These are phyloP conservation scores for Lathyrus aphaca DNA, from an alignment of 306 rosid species.

Conservation along the genomic window DNA sequence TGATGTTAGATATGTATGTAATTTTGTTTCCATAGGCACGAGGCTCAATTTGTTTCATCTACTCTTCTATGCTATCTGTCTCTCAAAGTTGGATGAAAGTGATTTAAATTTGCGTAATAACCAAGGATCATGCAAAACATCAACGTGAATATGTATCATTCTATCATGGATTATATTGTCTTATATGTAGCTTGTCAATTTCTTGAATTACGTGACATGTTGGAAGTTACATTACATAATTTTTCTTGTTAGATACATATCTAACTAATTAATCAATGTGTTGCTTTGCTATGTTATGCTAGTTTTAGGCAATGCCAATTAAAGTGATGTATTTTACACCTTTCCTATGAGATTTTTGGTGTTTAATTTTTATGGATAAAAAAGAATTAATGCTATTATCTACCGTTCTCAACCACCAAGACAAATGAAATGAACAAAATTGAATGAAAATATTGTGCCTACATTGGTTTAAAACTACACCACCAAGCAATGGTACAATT, in stretches of 20 bases:
- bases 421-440: neutral
- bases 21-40: conserved; percentile 29
- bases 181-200: conserved; percentile 27
- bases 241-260: conserved; percentile 37
- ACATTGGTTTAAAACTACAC: no score
- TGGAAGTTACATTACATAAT: conserved; percentile 43
- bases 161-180: conserved; percentile 29
- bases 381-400: conserved; percentile 56
- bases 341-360: conserved; percentile 49
- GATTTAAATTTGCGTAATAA: conserved; percentile 20
- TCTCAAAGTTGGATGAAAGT: conserved; percentile 46
- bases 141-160: conserved; percentile 35
- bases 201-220: conserved; percentile 53
- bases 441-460: conserved; percentile 2
- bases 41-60: conserved; percentile 52
- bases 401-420: conserved; percentile 87
- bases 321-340: conserved; percentile 27
- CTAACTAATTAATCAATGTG: conserved; percentile 31
- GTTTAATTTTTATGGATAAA: conserved; percentile 36
- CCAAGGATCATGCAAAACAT: conserved; percentile 20
- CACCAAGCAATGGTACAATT: no score
- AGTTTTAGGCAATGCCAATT: conserved; percentile 43
- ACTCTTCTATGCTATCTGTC: conserved; percentile 79
- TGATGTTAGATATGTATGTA: no score
- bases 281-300: neutral